Evolutionary conservation across 352 stramenopile species (phyloP), one percentile per base, ranked within the genome.

Genomic region (Globisporangium apiculatum): DNA sequence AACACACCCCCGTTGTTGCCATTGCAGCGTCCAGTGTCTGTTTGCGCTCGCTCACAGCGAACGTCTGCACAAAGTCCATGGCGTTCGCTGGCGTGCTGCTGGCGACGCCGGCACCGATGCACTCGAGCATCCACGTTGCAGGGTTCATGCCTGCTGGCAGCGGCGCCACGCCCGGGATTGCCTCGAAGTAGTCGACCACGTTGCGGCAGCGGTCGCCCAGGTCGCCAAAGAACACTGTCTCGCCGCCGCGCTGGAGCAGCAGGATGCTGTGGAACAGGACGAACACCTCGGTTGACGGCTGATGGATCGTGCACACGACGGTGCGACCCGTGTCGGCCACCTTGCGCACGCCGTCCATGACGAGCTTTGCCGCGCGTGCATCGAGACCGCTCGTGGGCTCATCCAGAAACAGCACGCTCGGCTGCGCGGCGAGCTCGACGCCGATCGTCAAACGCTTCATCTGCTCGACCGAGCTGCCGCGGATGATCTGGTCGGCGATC

Each of bases 281-380:
- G 24, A 49, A 49, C 14, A 96, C 76, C 48, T 96, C 80, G 0
- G 75, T 83, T 7, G 73, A 82, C 12, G 90, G 90, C 67, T 97
- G 90, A 62, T 97, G 90, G 68, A 97, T 97, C 24, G 86, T 96
- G 52, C 90, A 95, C 8, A 96, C 65, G n/a, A 97, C 73, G 7
- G 78, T 92, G 6, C 73, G 64, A 2, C 88, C 86, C 12, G 73
- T 72, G 52, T 74, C 61, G 2, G 87, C 86, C 43, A 96, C 77
- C 45, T 94, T 91, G 55, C 90, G 86, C 24, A 97, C 73, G 2
- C 93, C 75, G 17, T 90, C 73, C 61, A 97, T 89, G 36, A 97
- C 62, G 43, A 91, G 64, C 54, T 95, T 83, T 4, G 91, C 91
- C 6, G 74, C 83, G 38, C 79, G 89, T 3, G 77, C 80, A 62